Evolutionary conservation across 2,329 filamentous ascomycete species (phyloP).

Genomic region (Sporothrix schenckii): DNA sequence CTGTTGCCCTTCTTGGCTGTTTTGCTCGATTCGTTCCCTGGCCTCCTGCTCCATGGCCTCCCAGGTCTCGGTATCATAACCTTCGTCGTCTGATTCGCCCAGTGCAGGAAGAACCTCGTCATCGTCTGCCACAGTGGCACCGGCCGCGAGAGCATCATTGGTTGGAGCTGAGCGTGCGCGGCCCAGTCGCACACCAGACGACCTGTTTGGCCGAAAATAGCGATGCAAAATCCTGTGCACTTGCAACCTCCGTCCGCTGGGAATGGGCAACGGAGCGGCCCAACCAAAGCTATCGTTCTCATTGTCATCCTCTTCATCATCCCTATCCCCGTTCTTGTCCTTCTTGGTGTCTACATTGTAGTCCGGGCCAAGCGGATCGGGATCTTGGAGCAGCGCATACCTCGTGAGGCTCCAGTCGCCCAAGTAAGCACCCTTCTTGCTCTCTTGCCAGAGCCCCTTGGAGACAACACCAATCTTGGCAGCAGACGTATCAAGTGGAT

Average conservation of each 20-base stretch:
- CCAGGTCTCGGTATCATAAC: constrained; percentile 44
- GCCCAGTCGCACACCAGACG: constrained; percentile 7
- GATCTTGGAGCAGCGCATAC: constrained; percentile 29
- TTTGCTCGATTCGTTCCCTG: constrained; percentile 42
- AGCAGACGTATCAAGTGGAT: neutral
- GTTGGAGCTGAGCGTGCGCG: constrained; percentile 32
- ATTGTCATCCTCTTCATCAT: neutral
- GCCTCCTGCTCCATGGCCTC: constrained; percentile 64
- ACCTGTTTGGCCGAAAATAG: constrained; percentile 41
- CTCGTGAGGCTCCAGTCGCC: constrained; percentile 42
- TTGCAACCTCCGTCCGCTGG: constrained; percentile 51
- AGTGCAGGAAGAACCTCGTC: constrained; percentile 45
- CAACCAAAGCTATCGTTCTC: constrained; percentile 30
- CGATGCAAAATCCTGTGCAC: constrained; percentile 49
- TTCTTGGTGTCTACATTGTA: neutral
- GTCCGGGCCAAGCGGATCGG: constrained; percentile 16
- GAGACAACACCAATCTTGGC: neutral
- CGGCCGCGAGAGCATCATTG: neutral
- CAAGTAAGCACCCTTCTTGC: constrained; percentile 42
- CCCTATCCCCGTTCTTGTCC: neutral
- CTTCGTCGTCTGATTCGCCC: constrained; percentile 53
- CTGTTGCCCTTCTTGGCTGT: neutral
- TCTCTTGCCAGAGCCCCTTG: constrained; percentile 29
- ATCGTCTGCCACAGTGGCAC: constrained; percentile 21
- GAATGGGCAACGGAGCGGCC: constrained; percentile 38